A percentile compares a stretch with the other conserved stretches of the same genome.
Conservation (phyloP, 192 early-diverging fungal species). For the Ambispora gerdemannii region DNA sequence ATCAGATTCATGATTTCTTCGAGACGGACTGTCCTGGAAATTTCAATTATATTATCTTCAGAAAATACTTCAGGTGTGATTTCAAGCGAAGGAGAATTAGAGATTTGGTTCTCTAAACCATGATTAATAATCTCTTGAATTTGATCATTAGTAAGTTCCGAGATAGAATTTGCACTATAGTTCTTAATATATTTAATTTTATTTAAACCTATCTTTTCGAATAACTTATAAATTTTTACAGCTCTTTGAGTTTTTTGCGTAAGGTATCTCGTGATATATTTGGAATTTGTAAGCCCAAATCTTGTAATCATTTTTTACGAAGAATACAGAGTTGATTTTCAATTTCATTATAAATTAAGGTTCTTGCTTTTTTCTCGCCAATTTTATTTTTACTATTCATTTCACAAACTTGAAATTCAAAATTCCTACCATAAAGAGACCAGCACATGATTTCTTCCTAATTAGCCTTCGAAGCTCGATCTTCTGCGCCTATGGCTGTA, state of each 20-base stretch:
- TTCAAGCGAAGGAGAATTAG: slow-evolving; percentile 18
- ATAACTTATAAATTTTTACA: slow-evolving; percentile 23
- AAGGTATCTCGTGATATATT: slow-evolving; percentile 19
- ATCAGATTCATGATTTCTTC: too few species aligned
- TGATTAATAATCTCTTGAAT: slow-evolving; percentile 19
- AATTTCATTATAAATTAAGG: slow-evolving; percentile 17
- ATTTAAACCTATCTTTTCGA: slow-evolving; percentile 15
- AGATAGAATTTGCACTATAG: slow-evolving; percentile 21
- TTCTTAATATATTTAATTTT: slow-evolving; percentile 22
- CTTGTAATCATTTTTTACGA: slow-evolving; percentile 7
- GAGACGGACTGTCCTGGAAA: slow-evolving; percentile 1
- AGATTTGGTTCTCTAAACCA: slow-evolving; percentile 10
- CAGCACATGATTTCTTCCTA: slow-evolving; percentile 25
- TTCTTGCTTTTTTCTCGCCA: slow-evolving; percentile 17
- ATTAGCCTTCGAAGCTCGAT: slow-evolving; percentile 22
- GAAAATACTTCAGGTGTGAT: slow-evolving; percentile 18
- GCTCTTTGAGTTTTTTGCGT: slow-evolving; percentile 20
- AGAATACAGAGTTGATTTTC: slow-evolving; percentile 17
- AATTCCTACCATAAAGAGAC: slow-evolving; percentile 23
- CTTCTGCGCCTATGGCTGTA: slow-evolving; percentile 16
- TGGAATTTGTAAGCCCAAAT: slow-evolving; percentile 23
- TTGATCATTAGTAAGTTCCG: too few species aligned
- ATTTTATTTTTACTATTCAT: slow-evolving; percentile 9
- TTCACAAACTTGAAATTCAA: slow-evolving; percentile 15
- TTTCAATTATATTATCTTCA: slow-evolving; percentile 19